Conservation (phyloP, 371 early-diverging fungal genomes). For the Catenaria anguillulae region DNA sequence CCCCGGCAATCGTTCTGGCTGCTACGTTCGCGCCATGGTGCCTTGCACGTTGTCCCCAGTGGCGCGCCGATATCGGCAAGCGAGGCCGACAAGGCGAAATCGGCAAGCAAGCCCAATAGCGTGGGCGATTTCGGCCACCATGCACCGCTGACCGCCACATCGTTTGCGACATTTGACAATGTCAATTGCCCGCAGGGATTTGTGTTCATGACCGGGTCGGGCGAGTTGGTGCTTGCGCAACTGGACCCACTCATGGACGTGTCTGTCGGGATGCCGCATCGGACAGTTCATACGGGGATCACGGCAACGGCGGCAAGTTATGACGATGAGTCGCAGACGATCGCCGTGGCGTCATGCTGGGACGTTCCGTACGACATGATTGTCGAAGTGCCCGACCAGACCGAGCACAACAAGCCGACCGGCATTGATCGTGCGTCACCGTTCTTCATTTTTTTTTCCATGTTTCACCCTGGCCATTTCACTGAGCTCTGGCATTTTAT, state of each 20-base stretch:
- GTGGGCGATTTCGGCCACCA: too few relatives aligned
- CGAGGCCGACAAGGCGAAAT: not conserved
- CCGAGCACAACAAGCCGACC: constrained; percentile 18
- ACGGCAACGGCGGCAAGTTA: constrained; percentile 62
- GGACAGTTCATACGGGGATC: constrained; percentile 55
- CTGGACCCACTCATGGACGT: constrained; percentile 34
- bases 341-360: constrained; percentile 55
- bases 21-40: constrained; percentile 54
- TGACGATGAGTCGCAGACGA: constrained; percentile 65
- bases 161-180: constrained; percentile 71
- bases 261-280: constrained; percentile 72
- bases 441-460: too few relatives aligned
- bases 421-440: constrained; percentile 12
- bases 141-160: constrained; percentile 19
- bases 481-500: too few relatives aligned
- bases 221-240: not conserved
- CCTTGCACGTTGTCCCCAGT: constrained; percentile 47
- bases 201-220: constrained; percentile 26
- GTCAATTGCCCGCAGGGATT: constrained; percentile 68
- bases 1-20: constrained; percentile 15
- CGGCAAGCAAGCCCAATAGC: too few relatives aligned
- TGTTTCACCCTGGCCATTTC: too few relatives aligned
- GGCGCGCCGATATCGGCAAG: too few relatives aligned
- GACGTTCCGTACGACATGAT: constrained; percentile 43
- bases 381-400: constrained; percentile 47